Evolutionary conservation across 2,329 filamentous ascomycete genomes (phyloP).

Genomic region (Bretziella fagacearum): DNA sequence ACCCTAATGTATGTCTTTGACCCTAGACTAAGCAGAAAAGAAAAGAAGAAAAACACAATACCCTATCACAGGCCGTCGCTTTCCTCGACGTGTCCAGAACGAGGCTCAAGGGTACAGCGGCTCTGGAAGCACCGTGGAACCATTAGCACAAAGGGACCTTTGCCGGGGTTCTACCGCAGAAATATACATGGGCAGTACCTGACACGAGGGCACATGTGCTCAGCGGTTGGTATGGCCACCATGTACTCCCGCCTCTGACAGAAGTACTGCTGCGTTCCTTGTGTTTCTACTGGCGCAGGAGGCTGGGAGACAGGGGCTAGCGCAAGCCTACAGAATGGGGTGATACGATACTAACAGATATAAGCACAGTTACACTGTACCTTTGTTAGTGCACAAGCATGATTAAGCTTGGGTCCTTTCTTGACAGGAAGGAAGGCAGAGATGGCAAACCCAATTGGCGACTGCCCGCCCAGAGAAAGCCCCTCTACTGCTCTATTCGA

Average conservation of each 20-base stretch:
- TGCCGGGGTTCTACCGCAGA: conserved; percentile 5
- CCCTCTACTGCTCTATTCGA: conserved; percentile 6
- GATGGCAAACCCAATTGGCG: conserved; percentile 3
- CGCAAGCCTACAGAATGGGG: neutral
- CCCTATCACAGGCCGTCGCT: neutral
- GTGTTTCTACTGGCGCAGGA: conserved; percentile 8
- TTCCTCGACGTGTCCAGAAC: conserved; percentile 15
- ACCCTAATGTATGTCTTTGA: neutral
- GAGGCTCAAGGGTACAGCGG: neutral
- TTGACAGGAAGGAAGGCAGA: neutral
- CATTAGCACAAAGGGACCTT: neutral
- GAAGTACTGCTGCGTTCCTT: conserved; percentile 10
- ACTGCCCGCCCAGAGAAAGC: conserved; percentile 1
- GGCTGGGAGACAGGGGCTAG: conserved; percentile 14
- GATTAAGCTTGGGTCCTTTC: conserved; percentile 1
- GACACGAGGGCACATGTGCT: neutral
- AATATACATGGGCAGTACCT: conserved; percentile 3
- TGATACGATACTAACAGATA: conserved; percentile 9
- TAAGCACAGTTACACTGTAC: neutral
- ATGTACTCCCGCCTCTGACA: neutral
- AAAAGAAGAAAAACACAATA: too few relatives aligned
- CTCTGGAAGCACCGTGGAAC: neutral
- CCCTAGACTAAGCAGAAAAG: neutral
- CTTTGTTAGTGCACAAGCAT: conserved; percentile 11
- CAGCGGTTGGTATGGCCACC: neutral